These are phyloP conservation scores for Termitomyces sp. DNA, from an alignment of 768 basidiomycete genomes.

Conservation along the genomic window DNA sequence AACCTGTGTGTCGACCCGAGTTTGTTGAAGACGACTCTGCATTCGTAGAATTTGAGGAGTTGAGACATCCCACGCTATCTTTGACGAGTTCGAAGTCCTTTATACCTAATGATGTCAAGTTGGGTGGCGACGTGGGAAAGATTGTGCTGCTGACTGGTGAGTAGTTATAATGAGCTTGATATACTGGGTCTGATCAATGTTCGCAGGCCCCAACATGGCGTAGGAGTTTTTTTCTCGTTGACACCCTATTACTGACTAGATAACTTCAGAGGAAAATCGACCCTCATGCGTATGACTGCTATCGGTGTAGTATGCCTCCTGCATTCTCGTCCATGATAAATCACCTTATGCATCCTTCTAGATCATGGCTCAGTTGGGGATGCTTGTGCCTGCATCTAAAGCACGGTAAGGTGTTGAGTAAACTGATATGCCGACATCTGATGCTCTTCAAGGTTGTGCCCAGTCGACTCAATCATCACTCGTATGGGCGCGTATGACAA, in stretches of 20 bases:
- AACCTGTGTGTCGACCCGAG: conserved; percentile 89
- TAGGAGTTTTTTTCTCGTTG: conserved; percentile 29
- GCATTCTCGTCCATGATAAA: background rate
- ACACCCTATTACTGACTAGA: conserved; percentile 1
- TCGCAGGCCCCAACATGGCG: conserved; percentile 82
- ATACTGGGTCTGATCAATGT: background rate
- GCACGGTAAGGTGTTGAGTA: conserved; percentile 50
- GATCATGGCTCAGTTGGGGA: conserved; percentile 95
- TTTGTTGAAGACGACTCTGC: conserved; percentile 79
- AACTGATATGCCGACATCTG: background rate
- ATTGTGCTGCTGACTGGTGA: conserved; percentile 83
- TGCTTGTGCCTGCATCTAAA: conserved; percentile 83
- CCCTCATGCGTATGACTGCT: conserved; percentile 94
- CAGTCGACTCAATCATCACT: conserved; percentile 89
- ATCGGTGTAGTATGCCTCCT: conserved; percentile 66
- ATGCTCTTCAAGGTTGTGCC: conserved; percentile 56
- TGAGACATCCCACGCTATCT: conserved; percentile 86
- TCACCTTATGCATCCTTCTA: conserved; percentile 17
- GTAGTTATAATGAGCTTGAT: conserved; percentile 16
- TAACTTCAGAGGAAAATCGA: conserved; percentile 59
- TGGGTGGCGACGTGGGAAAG: conserved; percentile 71
- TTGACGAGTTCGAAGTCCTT: conserved; percentile 62
- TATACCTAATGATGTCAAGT: conserved; percentile 88
- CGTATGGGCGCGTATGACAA: conserved; percentile 99
- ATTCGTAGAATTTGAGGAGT: conserved; percentile 79